Percentiles rank a stretch among this genome's conserved stretches.
Evolutionary conservation across 257 asterid species (phyloP).

Genomic region (Galeopsis tetrahit): DNA sequence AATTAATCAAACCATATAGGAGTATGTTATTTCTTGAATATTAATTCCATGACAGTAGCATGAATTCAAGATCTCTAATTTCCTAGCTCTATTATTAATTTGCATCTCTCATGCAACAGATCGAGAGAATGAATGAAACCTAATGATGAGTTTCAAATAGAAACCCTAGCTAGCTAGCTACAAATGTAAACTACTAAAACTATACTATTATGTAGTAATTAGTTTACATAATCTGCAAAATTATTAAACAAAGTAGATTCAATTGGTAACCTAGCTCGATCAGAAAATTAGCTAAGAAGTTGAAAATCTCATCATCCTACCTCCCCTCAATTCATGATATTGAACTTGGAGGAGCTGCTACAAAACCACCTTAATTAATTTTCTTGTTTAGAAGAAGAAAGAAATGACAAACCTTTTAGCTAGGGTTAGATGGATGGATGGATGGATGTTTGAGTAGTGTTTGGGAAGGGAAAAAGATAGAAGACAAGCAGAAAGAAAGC

Average conservation of each 20-base stretch:
- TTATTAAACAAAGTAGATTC: too few species aligned
- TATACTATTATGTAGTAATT: neutral
- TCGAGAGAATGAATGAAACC: neutral
- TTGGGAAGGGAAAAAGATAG: slow-evolving; percentile 36
- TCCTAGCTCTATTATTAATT: too few species aligned
- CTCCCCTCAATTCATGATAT: too few species aligned
- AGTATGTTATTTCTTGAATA: too few species aligned
- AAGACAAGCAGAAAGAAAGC: neutral
- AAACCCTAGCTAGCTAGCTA: slow-evolving; percentile 40
- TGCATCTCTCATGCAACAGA: too few species aligned
- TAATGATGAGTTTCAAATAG: neutral
- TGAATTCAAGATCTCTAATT: slow-evolving; percentile 21
- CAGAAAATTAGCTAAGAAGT: too few species aligned
- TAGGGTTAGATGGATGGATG: slow-evolving; percentile 37
- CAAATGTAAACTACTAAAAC: neutral
- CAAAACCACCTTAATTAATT: neutral
- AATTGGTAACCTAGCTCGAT: too few species aligned
- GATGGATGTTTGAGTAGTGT: neutral
- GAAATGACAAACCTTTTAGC: slow-evolving; percentile 28
- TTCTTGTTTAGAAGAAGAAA: neutral
- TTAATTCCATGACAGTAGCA: too few species aligned
- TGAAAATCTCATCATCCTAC: too few species aligned
- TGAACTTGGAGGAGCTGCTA: neutral
- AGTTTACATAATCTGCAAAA: slow-evolving; percentile 6
- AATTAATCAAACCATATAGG: neutral